These are phyloP conservation scores for Coelastrella sp. DNA, from an alignment of 139 green algal species.

Conservation along the genomic window DNA sequence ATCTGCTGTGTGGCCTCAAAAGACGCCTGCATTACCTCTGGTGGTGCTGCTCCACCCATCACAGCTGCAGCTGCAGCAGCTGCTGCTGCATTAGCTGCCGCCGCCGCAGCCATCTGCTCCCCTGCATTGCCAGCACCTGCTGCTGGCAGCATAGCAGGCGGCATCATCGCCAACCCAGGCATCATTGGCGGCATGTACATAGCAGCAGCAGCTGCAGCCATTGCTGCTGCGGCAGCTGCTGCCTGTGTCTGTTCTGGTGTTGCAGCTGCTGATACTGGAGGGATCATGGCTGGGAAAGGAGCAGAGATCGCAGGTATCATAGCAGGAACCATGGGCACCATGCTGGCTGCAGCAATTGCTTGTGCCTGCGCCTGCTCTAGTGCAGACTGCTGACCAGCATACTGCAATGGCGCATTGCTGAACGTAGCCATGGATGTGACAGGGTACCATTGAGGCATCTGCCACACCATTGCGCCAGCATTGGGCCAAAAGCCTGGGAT, in stretches of 20 bases:
- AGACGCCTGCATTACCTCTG: conserved; percentile 43
- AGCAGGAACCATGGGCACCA: conserved; percentile 43
- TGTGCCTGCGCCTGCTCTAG: conserved; percentile 25
- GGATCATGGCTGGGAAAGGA: conserved; percentile 33
- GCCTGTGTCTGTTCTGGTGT: conserved; percentile 40
- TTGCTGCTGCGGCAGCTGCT: conserved; percentile 13
- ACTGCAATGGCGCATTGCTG: conserved; percentile 68
- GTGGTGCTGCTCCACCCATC: conserved; percentile 31
- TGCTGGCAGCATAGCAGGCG: conserved; percentile 28
- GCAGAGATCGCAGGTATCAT: conserved; percentile 45
- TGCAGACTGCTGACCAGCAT: conserved; percentile 68
- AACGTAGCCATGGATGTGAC: conserved; percentile 71
- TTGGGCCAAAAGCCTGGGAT: conserved; percentile 2
- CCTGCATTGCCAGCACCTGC: neutral
- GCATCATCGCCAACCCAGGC: conserved; percentile 49
- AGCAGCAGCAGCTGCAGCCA: conserved; percentile 35
- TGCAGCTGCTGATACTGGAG: neutral
- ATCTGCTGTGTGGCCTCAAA: conserved; percentile 65
- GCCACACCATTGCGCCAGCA: conserved; percentile 37
- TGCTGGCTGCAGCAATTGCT: conserved; percentile 40
- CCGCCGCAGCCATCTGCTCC: conserved; percentile 44
- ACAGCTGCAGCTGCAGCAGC: conserved; percentile 53
- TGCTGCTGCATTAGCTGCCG: neutral
- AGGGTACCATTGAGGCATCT: conserved; percentile 66
- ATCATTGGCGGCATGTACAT: conserved; percentile 41